Base-by-base conservation (phyloP, 306 rosid species). In the Dalbergia oliveri region DNA sequence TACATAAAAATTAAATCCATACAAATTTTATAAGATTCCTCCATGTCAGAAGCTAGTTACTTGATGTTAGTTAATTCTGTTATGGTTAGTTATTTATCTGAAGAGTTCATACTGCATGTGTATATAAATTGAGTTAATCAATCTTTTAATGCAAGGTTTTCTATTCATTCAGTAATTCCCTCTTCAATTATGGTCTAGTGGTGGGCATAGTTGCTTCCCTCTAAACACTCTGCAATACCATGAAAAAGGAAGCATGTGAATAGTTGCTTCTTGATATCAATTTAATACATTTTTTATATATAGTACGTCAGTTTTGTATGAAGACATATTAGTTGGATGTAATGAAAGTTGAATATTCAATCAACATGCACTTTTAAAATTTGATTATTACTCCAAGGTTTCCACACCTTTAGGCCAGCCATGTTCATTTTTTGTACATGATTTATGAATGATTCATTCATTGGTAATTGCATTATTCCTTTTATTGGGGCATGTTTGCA, bases 401-500 rank as follows among this genome's bases (percentile, higher is more conserved):
- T 74, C 73, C 47, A 31, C 47, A 62, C 60, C 31, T 66, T 63
- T 59, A 69, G 51, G 51, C 45, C 59, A 35, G 35, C 31, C 50
- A 37, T 35, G 45, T 43, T 31, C 21, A 43, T 71, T 26, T 8
- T 79, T 5, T 50, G 8, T 77, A 15, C 51, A 47, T 47, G 43
- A 53, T 3, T 6, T 65, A 43, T 41, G 47, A 54, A 9, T 21
- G 68, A 37, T 4, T 37, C 6, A 37, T 4, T 37, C 6, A 54
- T 73, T 16, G 9, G 35, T 81, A 72, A 47, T 43, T 45, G 41
- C 16, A 0, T 12, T 60, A 31, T 45, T 68, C 39, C 31, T 62
- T 71, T n/a, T 64, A n/a, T 33, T 62, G 86, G 84, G 74, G 45
- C 78, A 51, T 66, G 21, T 78, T 67, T 83, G 88, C 89, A 92